These are phyloP conservation scores for Trapa incisa DNA, from an alignment of 345 rosid genomes.

Conservation along the genomic window DNA sequence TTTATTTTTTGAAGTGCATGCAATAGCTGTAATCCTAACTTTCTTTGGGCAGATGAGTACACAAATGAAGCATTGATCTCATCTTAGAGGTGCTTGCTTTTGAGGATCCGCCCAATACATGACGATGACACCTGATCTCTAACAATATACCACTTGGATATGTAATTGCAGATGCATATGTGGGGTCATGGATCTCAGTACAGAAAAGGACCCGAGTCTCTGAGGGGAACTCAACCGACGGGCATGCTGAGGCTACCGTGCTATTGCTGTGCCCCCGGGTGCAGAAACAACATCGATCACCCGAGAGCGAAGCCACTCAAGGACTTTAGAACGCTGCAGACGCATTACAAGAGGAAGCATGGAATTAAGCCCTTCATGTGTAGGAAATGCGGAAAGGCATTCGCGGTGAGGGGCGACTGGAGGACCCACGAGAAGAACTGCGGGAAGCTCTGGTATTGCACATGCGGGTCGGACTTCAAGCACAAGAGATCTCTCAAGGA, in stretches of 20 bases:
- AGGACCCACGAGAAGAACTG: conserved; percentile 69
- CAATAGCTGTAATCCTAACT: no score
- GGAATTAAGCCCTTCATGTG: conserved; percentile 68
- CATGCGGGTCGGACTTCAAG: conserved; percentile 54
- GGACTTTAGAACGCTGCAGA: conserved; percentile 60
- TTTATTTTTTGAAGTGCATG: no score
- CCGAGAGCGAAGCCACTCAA: conserved; percentile 62
- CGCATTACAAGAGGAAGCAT: conserved; percentile 66
- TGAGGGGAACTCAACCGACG: conserved; percentile 58
- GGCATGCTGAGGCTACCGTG: conserved; percentile 67
- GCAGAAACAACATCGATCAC: conserved; percentile 59
- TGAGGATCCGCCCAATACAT: no score
- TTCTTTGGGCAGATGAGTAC: no score
- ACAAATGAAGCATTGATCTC: no score
- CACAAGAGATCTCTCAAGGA: conserved; percentile 56
- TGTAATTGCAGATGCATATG: conserved; percentile 38
- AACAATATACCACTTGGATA: not conserved
- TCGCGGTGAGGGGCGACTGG: conserved; percentile 64
- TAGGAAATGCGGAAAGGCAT: conserved; percentile 59
- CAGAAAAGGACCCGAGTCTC: conserved; percentile 50
- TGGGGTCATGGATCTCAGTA: conserved; percentile 63
- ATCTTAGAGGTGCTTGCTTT: no score
- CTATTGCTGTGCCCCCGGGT: conserved; percentile 55
- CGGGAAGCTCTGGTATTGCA: conserved; percentile 54
- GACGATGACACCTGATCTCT: no score